phyloP scores from a whole-genome alignment of 192 early-diverging fungal genomes.

The Bifiguratus adelaidae region DNA sequence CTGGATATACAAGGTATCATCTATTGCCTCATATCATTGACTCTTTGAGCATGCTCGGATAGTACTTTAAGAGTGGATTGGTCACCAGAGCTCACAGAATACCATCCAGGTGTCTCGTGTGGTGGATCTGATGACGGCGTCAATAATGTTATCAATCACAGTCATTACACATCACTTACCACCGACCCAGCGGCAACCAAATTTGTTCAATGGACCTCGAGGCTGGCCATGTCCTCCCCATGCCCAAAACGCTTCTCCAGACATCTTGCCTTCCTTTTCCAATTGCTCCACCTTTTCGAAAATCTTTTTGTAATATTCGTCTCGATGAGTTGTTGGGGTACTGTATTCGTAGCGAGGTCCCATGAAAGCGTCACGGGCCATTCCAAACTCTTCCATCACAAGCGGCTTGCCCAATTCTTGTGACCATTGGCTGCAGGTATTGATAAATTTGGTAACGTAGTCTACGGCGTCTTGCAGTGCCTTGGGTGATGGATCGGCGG shows the following conservation, averaged over 20 bases:
- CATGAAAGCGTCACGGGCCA: slow-evolving; percentile 34
- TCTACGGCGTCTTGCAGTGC: slow-evolving; percentile 23
- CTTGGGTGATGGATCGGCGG: slow-evolving; percentile 20
- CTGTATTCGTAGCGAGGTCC: slow-evolving; percentile 29
- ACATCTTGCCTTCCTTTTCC: slow-evolving; percentile 12
- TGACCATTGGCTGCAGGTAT: slow-evolving; percentile 34
- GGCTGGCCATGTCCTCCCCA: slow-evolving; percentile 25
- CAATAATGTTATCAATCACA: too few species aligned
- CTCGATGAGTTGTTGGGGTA: slow-evolving; percentile 34
- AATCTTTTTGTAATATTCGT: slow-evolving; percentile 38
- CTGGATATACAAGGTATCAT: too few species aligned
- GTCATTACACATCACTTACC: not conserved
- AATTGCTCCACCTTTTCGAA: slow-evolving; percentile 17
- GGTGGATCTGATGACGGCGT: too few species aligned
- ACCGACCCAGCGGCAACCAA: not conserved
- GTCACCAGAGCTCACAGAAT: too few species aligned
- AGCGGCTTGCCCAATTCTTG: slow-evolving; percentile 30
- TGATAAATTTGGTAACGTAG: slow-evolving; percentile 27
- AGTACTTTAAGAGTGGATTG: too few species aligned
- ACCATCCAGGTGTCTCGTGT: slow-evolving; percentile 10
- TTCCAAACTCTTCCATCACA: slow-evolving; percentile 47
- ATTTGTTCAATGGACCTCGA: not conserved
- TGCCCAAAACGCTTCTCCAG: slow-evolving; percentile 56
- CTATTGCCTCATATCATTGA: too few species aligned
- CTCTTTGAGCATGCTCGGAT: too few species aligned